phyloP scores from a whole-genome alignment of 2,329 filamentous ascomycete genomes.

The Aureobasidium lini region DNA sequence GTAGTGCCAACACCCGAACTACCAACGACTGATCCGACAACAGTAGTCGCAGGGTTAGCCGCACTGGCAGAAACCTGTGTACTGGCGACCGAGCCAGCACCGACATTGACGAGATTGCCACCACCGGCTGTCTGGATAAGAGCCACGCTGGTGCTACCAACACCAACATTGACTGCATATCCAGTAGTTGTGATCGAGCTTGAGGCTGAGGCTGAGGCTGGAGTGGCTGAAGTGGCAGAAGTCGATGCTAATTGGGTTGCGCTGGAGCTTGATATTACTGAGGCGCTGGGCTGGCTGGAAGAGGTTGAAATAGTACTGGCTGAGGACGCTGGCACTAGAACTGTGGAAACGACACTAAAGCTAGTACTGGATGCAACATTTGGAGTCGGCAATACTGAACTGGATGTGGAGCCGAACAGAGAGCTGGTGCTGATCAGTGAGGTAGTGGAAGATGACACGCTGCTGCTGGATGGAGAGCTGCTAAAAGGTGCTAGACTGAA shows the following conservation, averaged over 20 bases:
- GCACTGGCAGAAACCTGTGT: constrained; percentile 1
- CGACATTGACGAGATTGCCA: neutral
- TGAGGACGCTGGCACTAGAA: too few relatives aligned
- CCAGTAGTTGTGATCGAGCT: neutral
- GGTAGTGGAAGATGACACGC: too few relatives aligned
- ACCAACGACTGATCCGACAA: neutral
- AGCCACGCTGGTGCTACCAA: neutral
- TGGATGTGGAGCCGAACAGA: too few relatives aligned
- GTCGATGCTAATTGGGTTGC: neutral
- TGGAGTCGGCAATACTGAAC: too few relatives aligned
- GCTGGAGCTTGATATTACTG: neutral
- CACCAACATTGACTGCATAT: neutral
- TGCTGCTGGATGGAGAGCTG: too few relatives aligned
- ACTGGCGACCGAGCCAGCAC: neutral
- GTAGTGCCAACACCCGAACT: neutral
- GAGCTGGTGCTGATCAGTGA: too few relatives aligned
- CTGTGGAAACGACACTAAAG: too few relatives aligned
- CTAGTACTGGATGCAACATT: too few relatives aligned
- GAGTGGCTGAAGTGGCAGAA: neutral
- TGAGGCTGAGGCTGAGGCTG: neutral
- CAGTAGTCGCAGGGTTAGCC: neutral
- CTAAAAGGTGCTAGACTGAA: too few relatives aligned
- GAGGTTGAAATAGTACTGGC: too few relatives aligned
- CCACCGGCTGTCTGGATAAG: constrained; percentile 9
- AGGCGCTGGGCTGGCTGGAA: too few relatives aligned